Conservation (phyloP, 257 asterid genomes). For the Agastache rugosa region DNA sequence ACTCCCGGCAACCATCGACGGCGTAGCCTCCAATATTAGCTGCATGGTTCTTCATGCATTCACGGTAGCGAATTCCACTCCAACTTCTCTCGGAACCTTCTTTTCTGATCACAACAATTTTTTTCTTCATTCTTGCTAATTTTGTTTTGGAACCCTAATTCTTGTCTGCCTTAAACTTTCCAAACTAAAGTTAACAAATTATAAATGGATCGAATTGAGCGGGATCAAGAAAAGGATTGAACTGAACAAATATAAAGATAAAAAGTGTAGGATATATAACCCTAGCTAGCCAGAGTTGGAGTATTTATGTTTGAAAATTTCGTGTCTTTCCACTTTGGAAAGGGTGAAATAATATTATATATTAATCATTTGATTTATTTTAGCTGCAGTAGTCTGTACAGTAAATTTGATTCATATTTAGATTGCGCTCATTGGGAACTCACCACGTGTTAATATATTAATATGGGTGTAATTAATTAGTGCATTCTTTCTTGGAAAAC, state of each 20-base stretch:
- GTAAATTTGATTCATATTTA: background rate
- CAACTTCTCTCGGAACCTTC: background rate
- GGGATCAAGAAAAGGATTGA: background rate
- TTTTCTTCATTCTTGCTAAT: conserved; percentile 38
- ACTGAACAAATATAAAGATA: background rate
- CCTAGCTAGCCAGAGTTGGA: conserved; percentile 4
- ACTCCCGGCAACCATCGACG: conserved; percentile 64
- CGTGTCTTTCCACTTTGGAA: conserved; percentile 27
- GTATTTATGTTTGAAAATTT: conserved; percentile 13
- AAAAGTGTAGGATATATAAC: conserved; percentile 6
- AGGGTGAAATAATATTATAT: background rate
- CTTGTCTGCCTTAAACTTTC: background rate
- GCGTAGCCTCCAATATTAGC: conserved; percentile 59
- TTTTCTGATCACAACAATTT: background rate
- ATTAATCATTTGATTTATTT: background rate
- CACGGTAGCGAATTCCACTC: conserved; percentile 38
- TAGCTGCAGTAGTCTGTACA: background rate
- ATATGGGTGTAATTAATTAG: no score
- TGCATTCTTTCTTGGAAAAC: background rate
- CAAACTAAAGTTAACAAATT: background rate
- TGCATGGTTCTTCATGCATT: conserved; percentile 62
- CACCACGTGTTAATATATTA: background rate
- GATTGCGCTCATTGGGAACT: background rate
- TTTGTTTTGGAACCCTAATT: background rate
- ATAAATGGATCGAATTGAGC: background rate